Conservation (phyloP, 768 basidiomycete genomes). For the Paxillus involutus region DNA sequence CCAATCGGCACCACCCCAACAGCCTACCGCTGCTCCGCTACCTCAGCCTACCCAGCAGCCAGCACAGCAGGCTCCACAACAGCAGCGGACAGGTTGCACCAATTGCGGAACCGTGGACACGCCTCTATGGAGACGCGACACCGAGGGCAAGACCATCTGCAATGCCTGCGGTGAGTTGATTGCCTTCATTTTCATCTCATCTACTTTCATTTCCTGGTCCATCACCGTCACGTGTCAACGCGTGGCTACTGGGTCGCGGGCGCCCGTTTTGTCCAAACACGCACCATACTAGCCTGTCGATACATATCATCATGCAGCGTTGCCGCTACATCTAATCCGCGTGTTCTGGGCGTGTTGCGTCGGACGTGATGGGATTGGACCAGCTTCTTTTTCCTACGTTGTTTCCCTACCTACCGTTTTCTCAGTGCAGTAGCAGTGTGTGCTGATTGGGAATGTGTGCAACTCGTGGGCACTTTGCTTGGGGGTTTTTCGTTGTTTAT, state of each 20-base stretch:
- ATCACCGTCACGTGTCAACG: constrained; percentile 40
- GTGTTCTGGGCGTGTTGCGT: constrained; percentile 35
- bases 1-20: constrained; percentile 17
- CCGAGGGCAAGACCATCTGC: constrained; percentile 81
- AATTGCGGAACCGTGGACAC: constrained; percentile 79
- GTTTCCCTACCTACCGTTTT: constrained; percentile 32
- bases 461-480: constrained; percentile 37
- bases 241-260: constrained; percentile 35
- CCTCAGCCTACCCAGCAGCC: constrained; percentile 23
- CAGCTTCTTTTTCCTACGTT: constrained; percentile 31
- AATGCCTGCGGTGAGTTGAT: constrained; percentile 82
- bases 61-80: constrained; percentile 32
- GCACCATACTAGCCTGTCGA: constrained; percentile 28
- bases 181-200: constrained; percentile 31
- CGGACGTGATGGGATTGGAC: constrained; percentile 36
- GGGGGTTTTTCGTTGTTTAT: constrained; percentile 33
- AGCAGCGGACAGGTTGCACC: constrained; percentile 51
- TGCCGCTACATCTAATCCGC: constrained; percentile 31
- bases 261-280: constrained; percentile 26
- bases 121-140: constrained; percentile 83
- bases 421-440: constrained; percentile 34
- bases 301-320: constrained; percentile 34
- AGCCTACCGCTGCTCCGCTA: constrained; percentile 28
- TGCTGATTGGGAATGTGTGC: constrained; percentile 41
- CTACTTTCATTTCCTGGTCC: constrained; percentile 32